Evolutionary conservation across 2,329 filamentous ascomycete species (phyloP), one percentile per base, ranked within the genome.

Genomic region (Leptographium lundbergii): DNA sequence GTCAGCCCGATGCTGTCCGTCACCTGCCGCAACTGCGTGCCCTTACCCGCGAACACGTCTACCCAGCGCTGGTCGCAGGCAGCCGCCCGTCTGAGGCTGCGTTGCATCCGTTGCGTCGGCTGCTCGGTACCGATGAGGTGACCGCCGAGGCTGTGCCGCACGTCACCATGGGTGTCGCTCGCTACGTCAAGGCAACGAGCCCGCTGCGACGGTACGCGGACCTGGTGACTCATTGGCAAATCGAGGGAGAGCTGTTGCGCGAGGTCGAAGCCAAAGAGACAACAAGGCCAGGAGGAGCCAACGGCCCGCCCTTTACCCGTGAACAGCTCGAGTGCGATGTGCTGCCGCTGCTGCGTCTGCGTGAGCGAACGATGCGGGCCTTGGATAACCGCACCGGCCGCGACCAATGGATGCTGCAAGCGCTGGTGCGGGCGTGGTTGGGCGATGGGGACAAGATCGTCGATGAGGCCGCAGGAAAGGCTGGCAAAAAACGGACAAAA

Each of bases 181-280:
- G 80, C 71, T 86, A 87, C 68, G 73, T 80, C 60, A 86, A 84
- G 64, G 78, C 78, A 47, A 87, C 85, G 9, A 85, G 81, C 56
- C 85, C 85, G 22, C 74, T 88, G n/a, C 81, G 85, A 39, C 79
- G 85, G 51, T 87, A 79, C 69, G 70, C 74, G 6, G 85, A 88
- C 68, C 71, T 87, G 54, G 67, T 87, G 36, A 76, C 80, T 1
- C 84, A 87, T 70, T 87, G 82, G 81, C 84, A 87, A 68, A 80
- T 87, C 62, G 78, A 85, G 65, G 79, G 78, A 2, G 77, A 81
- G 11, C 70, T 87, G 36, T 65, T 73, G 10, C 71, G 76, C 63
- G 77, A 80, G 67, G 63, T 65, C 71, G 71, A 45, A 9, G 47
- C 47, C 11, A 50, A 25, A 3, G 22, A 25, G 22, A 25, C 47